A percentile compares a stretch with the other conserved stretches of the same genome.
Conservation (phyloP, 148 eudicot species). For the Camellia sinensis region DNA sequence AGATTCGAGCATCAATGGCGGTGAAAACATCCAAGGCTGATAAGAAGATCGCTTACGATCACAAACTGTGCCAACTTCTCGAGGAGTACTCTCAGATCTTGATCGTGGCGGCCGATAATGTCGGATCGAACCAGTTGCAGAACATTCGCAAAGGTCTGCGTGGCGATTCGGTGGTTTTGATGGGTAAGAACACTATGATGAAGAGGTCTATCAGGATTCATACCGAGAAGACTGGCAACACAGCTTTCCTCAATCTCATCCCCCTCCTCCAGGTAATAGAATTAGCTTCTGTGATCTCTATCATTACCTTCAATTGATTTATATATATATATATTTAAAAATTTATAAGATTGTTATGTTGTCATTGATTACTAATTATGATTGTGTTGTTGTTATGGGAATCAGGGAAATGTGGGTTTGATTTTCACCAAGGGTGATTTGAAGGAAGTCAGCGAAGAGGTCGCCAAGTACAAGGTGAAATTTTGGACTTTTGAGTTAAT, state of each 20-base stretch:
- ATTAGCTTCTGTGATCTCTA: too few species aligned
- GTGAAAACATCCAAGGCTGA: slow-evolving; percentile 29
- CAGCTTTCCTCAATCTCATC: slow-evolving; percentile 27
- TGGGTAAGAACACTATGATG: slow-evolving; percentile 55
- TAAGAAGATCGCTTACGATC: slow-evolving; percentile 37
- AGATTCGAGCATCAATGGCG: slow-evolving; percentile 21
- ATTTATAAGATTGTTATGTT: too few species aligned
- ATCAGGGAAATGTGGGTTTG: slow-evolving; percentile 46
- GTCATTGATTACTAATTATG: not conserved
- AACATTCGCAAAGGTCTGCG: slow-evolving; percentile 34
- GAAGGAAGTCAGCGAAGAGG: slow-evolving; percentile 51
- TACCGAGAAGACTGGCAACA: slow-evolving; percentile 37
- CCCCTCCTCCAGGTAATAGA: slow-evolving; percentile 25
- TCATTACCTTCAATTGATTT: too few species aligned
- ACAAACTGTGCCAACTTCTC: slow-evolving; percentile 34
- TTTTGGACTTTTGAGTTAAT: not conserved
- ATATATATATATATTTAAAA: too few species aligned
- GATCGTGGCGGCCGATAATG: slow-evolving; percentile 37
- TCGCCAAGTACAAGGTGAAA: slow-evolving; percentile 43
- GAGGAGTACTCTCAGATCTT: slow-evolving; percentile 41
- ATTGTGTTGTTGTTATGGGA: not conserved
- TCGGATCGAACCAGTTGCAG: slow-evolving; percentile 44
- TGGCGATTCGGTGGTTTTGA: slow-evolving; percentile 39
- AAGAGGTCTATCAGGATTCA: slow-evolving; percentile 39
- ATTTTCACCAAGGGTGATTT: slow-evolving; percentile 49